Evolutionary conservation across 2,329 filamentous ascomycete species (phyloP), one percentile per base, ranked within the genome.

Genomic region (Aureobasidium sp.): DNA sequence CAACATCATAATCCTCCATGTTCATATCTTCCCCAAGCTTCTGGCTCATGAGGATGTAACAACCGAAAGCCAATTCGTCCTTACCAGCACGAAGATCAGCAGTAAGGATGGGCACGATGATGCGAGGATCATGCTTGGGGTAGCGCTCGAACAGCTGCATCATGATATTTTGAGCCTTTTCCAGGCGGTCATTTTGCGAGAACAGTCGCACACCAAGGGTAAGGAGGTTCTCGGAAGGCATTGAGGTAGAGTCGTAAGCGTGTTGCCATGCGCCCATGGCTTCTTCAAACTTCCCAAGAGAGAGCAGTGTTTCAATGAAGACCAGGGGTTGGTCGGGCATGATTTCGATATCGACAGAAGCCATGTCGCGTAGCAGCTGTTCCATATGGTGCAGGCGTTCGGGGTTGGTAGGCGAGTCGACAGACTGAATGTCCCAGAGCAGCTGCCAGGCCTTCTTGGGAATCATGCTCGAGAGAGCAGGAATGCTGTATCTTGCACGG

Each of bases 1-100:
- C 81, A 64, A 82, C 78, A 71, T 96, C 91, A 68, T 92, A 95
- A 70, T 95, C 88, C 20, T 84, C 77, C 69, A 92, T 85, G 3
- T 79, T 82, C 76, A 92, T 87, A 0, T 79, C 74, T 27, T 79
- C 70, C 0, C 82, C 84, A 2, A 91, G 78, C 6, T 82, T 79
- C 29, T 79, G 76, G 64, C 86, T 85, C 67, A 95, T 78, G 57
- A 81, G 79, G 41, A 84, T 75, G 72, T 93, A 94, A 1, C 84
- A 72, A 27, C 80, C 75, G 84, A 88, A 93, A 0, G 89, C 89
- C 65, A 80, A 79, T 20, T 81, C 74, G 32, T 79, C 79, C 2
- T 77, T 76, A 5, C 80, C 70, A 13, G 82, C 78, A 44, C 77
- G 79, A 1, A 84, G 84, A 73, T 84, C 87, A 8, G 87, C 84